Base-by-base conservation (phyloP, 225 moss, liverwort and hornwort species). In the Polytrichum commune region DNA sequence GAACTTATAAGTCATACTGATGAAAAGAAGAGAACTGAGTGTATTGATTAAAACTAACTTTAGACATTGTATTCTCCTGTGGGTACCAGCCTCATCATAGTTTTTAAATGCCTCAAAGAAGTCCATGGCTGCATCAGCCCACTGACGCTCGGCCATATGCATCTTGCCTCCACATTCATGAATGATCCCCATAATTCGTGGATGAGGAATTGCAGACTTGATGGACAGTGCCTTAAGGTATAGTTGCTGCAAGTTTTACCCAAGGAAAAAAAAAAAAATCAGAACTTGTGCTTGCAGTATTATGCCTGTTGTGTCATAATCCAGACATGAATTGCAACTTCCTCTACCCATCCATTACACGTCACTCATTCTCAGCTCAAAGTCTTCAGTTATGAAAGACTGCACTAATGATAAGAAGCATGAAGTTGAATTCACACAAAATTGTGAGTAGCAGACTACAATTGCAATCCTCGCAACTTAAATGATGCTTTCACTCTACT, bases 101-200 rank as follows among this genome's bases (percentile, higher is more conserved):
- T 98, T 98, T 72, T 98, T 98, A 82, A 98, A 98, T 66, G 98
- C 98, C 77, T 98, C 98, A 86, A 98, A 98, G 72, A 98, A 98
- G 75, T 95, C 98, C 60, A 92, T 92, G 58, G 98, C 98, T 30
- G 98, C 98, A 32, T 95, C 93, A 60, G 91, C 95, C 98, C 98
- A 98, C 69, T 98, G 98, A 27, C 98, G 95, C 81, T 98, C 98
- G 69, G 95, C 95, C 98, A 98, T 98, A 73, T 98, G 95, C 98
- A 98, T 98, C 84, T 98, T 98, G 71, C 98, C 98, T 84, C 98
- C 98, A 89, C 98, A 98, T 80, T 98, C 98, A 81, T 98, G 98
- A 56, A 98, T 98, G 71, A 98, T 93, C 25, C 98, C 98, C 98
- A 98, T 98, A 53, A 98, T 98, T 65, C 98, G 94, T 66, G 98